Evolutionary conservation across 257 asterid species (phyloP), one percentile per base, ranked within the genome.

Genomic region (Galeopsis tetrahit): DNA sequence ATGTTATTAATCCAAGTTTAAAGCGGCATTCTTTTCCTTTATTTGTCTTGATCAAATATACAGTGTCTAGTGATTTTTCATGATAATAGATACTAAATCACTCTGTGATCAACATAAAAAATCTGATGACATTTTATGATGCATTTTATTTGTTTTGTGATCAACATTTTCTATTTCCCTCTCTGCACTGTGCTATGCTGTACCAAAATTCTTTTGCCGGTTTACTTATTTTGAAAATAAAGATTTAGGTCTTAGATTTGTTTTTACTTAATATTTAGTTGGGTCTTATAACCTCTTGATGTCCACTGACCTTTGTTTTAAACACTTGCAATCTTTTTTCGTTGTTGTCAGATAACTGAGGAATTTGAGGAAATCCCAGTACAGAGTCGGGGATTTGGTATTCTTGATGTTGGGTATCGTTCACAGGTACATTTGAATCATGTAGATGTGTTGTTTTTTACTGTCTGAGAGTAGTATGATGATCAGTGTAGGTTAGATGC

Each of bases 401-500:
- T 74, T 74, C 78, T 74, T 66, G 78, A 74, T 66, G 78, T 74
- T 42, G 78, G 78, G 60, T 74, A 74, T 70, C 78, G 78, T 10
- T 74, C 78, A 66, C 53, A 74, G 78, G 78, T 74, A 74, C 17
- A 34, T 9, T 53, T 65, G 33, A 73, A 63, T 63, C 44, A 14
- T n/a, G 59, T 64, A 10, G 10, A 42, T 51, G 36, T n/a, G 32
- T 21, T 36, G 4, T 5, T 58, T 1, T 57, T 48, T 6, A 34
- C 32, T 7, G 11, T 28, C 40, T 49, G 55, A 51, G n/a, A 55
- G 33, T 52, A 11, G 61, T 10, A 21, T 7, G 43, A 51, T 48
- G 63, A 32, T 63, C n/a, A n/a, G n/a, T n/a, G n/a, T 67, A 48
- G 15, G 15, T 38, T 55, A 21, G 36, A 53, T 53, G 55, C 65